Evolutionary conservation across 2,329 filamentous ascomycete species (phyloP), one percentile per base, ranked within the genome.

Genomic region (Penicillium capsulatum): DNA sequence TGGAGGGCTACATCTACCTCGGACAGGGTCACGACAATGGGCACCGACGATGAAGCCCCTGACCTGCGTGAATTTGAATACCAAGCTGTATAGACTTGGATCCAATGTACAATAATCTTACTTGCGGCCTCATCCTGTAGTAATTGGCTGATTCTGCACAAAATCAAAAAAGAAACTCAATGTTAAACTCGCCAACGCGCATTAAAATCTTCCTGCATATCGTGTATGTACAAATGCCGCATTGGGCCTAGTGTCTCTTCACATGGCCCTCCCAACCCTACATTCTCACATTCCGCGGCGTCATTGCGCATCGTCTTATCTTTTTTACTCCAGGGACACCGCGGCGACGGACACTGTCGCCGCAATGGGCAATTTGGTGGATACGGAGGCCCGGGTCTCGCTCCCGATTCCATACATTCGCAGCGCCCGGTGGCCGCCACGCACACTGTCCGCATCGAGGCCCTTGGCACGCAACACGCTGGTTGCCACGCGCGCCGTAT

Each of bases 391-490:
- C 31, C 31, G 17, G 13, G 31, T 29, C 9, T 53, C 50, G 8
- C 44, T 50, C 43, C 58, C 57, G 14, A 60, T 52, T 17, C 49
- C 53, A 43, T 57, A 55, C 28, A 55, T 45, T 17, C 42, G 47
- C 36, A 63, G 40, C 15, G 58, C 57, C 34, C 47, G 52, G 24
- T 58, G 48, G 2, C 74, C 74, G 7, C 70, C 72, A 15, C 63
- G 58, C 15, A 77, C 49, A 47, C 69, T 74, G 29, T 70, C 67
- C 1, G 72, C 71, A 40, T 67, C 63, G 16, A 69, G 60, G 0
- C 70, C 73, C 45, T 72, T 74, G 0, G 72, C 73, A 4, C 75
- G 64, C 33, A 79, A 53, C 2, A 79, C 67, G 37, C 74, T 77
- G 2, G 72, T 72, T 2, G 74, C 76, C 4, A 79, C 67, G 0